Base-by-base conservation (phyloP, 306 rosid genomes). In the Castanopsis chinensis region DNA sequence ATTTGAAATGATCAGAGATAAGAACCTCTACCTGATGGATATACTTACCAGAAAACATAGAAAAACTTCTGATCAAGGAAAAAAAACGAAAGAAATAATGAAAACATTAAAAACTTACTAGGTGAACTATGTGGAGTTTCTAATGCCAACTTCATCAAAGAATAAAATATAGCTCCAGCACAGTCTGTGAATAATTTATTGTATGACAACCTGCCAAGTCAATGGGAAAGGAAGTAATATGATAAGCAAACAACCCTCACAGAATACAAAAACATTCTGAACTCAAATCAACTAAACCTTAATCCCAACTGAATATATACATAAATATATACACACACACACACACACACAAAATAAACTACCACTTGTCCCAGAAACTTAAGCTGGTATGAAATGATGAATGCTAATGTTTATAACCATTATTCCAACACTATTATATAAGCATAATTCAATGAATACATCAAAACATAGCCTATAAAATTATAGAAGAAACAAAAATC, bases 101-200 rank as follows among this genome's bases (percentile, higher is more conserved):
- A 54, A 61, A 51, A 72, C 78, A 67, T 70, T 59, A 35, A 64
- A 76, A 72, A 80, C 88, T 82, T 82, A 93, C 99, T 80, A 21
- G 94, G 84, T 79, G 96, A 88, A 86, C 72, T 82, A 88, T 83
- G 88, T 25, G 93, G 83, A 71, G 78, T 77, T 75, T 90, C 94
- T 63, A 87, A 80, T 20, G 97, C 91, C 80, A 85, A 77, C 81
- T 91, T 91, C 89, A 93, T 85, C 87, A 93, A 68, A n/a, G 99
- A 90, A 87, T 84, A 91, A 87, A 93, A 91, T 67, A 96, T 58
- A 85, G 96, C 98, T 81, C 99, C 98, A 72, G 94, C 97, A 85
- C 97, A 93, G 81, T 96, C 96, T 56, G 98, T 90, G 60, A 94
- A 78, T 80, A 76, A 21, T 89, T 87, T 96, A 82, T 93, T 90